phyloP scores from a whole-genome alignment of 768 basidiomycete genomes.

The Suillus alpinus region DNA sequence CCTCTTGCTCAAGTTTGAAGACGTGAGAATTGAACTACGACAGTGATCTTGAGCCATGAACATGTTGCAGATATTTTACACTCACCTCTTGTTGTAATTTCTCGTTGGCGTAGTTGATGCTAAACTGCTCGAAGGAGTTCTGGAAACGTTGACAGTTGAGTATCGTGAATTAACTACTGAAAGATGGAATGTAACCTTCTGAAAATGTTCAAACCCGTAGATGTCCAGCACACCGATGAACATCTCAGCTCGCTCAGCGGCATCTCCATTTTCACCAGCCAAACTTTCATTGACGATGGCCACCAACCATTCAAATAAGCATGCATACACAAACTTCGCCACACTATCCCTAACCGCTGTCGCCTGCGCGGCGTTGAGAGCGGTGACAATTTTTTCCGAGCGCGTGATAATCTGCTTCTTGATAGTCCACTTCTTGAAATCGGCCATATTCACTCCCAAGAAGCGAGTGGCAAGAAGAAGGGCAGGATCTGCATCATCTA shows the following conservation, averaged over 20 bases:
- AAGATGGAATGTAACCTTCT: constrained; percentile 56
- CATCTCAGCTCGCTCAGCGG: constrained; percentile 88
- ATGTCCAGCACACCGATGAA: constrained; percentile 99
- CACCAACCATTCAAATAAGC: constrained; percentile 98
- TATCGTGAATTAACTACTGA: constrained; percentile 6
- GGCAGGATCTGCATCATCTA: constrained; percentile 81
- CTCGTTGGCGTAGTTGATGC: constrained; percentile 99
- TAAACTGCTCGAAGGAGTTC: constrained; percentile 97
- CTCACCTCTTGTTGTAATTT: constrained; percentile 94
- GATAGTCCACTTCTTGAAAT: constrained; percentile 98
- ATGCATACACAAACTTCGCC: constrained; percentile 98
- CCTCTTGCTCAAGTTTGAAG: constrained; percentile 98
- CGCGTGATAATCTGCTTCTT: constrained; percentile 97
- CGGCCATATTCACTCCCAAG: constrained; percentile 82
- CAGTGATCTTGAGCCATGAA: constrained; percentile 16
- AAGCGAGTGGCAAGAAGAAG: constrained; percentile 83
- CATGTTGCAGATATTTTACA: background rate
- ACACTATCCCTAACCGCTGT: constrained; percentile 94
- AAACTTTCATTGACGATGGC: constrained; percentile 96
- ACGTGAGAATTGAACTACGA: constrained; percentile 96
- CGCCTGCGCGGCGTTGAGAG: constrained; percentile 83
- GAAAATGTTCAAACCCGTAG: constrained; percentile 96
- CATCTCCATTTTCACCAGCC: constrained; percentile 92
- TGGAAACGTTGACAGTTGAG: constrained; percentile 22
- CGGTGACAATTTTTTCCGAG: constrained; percentile 91